Percentiles rank a stretch among this genome's conserved stretches.
Evolutionary conservation across 805 yeast genomes (phyloP).

Genomic region (Teunomyces lycoperdinae): DNA sequence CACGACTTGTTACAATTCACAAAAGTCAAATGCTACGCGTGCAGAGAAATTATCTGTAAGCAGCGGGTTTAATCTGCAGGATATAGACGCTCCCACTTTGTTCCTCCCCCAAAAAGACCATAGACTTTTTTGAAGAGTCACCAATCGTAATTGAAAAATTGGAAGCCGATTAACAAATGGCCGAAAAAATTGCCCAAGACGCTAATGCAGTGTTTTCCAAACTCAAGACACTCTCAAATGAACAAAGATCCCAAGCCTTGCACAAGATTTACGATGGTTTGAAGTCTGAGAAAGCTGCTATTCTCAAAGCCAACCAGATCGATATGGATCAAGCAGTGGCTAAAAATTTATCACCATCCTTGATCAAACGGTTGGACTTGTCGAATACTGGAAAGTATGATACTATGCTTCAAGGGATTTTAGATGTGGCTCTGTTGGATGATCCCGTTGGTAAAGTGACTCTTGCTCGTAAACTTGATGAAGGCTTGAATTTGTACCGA

Average conservation of each 20-base stretch:
- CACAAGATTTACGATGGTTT: slow-evolving; percentile 70
- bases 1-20: not conserved
- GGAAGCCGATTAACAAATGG: slow-evolving; percentile 30
- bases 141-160: too few species aligned
- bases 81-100: too few species aligned
- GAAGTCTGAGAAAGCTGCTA: slow-evolving; percentile 52
- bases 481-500: slow-evolving; percentile 78
- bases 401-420: slow-evolving; percentile 89
- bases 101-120: too few species aligned
- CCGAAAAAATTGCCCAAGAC: slow-evolving; percentile 72
- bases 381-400: slow-evolving; percentile 83
- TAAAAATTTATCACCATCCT: slow-evolving; percentile 62
- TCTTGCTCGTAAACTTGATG: slow-evolving; percentile 81
- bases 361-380: slow-evolving; percentile 82
- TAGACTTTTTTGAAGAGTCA: too few species aligned
- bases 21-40: not conserved
- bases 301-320: slow-evolving; percentile 66
- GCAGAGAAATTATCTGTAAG: too few species aligned
- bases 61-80: not conserved
- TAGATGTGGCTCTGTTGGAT: slow-evolving; percentile 83
- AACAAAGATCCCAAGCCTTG: slow-evolving; percentile 70
- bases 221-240: slow-evolving; percentile 73
- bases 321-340: slow-evolving; percentile 72
- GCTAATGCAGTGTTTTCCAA: slow-evolving; percentile 84
- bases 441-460: slow-evolving; percentile 94